phyloP scores from a whole-genome alignment of 2,329 filamentous ascomycete genomes.

The Diaporthe citriasiana region DNA sequence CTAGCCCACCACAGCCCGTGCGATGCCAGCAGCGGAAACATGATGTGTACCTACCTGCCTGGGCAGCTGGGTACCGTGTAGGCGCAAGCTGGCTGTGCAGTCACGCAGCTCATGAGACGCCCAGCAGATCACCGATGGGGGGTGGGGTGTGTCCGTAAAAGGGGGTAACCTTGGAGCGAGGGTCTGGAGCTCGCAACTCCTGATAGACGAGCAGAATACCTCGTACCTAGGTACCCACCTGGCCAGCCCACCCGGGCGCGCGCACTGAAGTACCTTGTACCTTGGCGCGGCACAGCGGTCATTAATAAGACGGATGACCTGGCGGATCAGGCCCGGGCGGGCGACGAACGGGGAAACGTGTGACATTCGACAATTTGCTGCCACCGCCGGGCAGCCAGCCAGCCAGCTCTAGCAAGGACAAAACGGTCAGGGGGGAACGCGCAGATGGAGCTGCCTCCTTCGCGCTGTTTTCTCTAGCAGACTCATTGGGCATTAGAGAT shows the following conservation, averaged over 20 bases:
- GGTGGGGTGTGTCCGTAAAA: constrained; percentile 39
- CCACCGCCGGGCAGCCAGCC: constrained; percentile 14
- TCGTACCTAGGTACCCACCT: constrained; percentile 5
- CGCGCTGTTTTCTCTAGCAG: constrained; percentile 7
- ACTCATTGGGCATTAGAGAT: constrained; percentile 11
- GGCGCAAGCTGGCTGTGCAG: constrained; percentile 32
- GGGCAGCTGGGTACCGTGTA: constrained; percentile 1
- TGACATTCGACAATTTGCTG: constrained; percentile 26
- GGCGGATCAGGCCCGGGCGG: constrained; percentile 7
- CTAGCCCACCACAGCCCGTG: not conserved
- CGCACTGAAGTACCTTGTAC: not conserved
- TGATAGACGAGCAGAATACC: constrained; percentile 16
- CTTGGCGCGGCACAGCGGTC: constrained; percentile 9
- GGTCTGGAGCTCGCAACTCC: constrained; percentile 33
- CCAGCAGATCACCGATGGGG: constrained; percentile 28
- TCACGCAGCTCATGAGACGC: constrained; percentile 36
- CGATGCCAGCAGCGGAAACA: constrained; percentile 13
- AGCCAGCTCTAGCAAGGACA: not conserved
- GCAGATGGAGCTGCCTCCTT: constrained; percentile 8
- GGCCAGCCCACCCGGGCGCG: not conserved
- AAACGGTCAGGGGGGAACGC: constrained; percentile 9
- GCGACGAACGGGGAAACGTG: constrained; percentile 5
- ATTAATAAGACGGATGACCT: constrained; percentile 16
- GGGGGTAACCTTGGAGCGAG: constrained; percentile 30
- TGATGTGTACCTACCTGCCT: constrained; percentile 25